A percentile compares a stretch with the other conserved stretches of the same genome.
Conservation (phyloP, 2,329 filamentous ascomycete species). For the Colletotrichum acutatum region DNA sequence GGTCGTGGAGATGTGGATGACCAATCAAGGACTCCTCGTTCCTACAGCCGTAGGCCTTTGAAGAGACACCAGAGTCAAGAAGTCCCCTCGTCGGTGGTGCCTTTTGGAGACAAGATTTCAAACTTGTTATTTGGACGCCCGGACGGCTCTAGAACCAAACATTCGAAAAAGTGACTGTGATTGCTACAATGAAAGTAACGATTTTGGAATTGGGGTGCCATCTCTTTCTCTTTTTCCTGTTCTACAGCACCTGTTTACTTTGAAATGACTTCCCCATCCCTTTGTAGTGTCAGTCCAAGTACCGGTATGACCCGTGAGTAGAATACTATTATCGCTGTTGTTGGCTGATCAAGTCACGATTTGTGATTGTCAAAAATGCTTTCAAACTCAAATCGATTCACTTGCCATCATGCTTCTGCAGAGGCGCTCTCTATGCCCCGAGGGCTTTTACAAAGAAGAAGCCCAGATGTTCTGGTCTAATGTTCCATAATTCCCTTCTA, state of each 20-base stretch:
- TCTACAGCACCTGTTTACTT: background rate
- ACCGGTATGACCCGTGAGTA: background rate
- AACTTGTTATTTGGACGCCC: background rate
- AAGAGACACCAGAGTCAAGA: too few species aligned
- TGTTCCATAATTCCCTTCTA: background rate
- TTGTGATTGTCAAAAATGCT: background rate
- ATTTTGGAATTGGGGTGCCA: background rate
- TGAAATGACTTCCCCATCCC: too few species aligned
- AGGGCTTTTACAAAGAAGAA: background rate
- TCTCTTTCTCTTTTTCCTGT: too few species aligned
- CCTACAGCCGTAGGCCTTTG: background rate
- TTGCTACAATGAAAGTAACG: background rate
- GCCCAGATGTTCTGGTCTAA: background rate
- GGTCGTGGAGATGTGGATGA: background rate
- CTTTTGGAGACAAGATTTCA: background rate
- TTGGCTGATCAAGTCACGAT: background rate
- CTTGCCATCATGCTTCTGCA: background rate
- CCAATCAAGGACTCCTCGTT: background rate
- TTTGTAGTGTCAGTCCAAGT: background rate
- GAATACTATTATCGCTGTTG: background rate
- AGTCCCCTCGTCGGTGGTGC: background rate
- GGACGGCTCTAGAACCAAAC: too few species aligned
- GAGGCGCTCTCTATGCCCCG: too few species aligned
- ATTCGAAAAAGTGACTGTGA: too few species aligned
- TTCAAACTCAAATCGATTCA: background rate